Percentiles rank a stretch among this genome's conserved stretches.
phyloP scores from a whole-genome alignment of 306 rosid species.

The Fragaria iinumae region DNA sequence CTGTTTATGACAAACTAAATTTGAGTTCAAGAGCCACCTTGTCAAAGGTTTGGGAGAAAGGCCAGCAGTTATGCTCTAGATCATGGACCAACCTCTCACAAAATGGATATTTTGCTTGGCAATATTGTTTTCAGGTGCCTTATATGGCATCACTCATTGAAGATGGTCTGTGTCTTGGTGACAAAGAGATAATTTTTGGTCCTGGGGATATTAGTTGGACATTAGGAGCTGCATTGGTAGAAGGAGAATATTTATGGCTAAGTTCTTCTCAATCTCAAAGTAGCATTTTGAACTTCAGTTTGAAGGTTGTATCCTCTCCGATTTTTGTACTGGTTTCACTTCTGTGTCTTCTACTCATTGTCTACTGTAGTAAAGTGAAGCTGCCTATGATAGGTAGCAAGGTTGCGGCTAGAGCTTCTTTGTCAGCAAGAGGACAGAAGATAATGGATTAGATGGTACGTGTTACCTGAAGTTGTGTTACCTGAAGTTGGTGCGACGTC shows the following conservation, averaged over 20 bases:
- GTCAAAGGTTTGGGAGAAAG: constrained; percentile 64
- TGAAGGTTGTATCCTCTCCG: constrained; percentile 47
- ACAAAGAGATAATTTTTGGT: constrained; percentile 65
- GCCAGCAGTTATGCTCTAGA: constrained; percentile 63
- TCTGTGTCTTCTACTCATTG: constrained; percentile 52
- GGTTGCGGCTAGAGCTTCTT: constrained; percentile 36
- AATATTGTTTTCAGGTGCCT: constrained; percentile 72
- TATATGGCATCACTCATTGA: constrained; percentile 82
- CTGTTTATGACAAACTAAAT: constrained; percentile 61
- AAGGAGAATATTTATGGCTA: constrained; percentile 49
- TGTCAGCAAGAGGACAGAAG: constrained; percentile 30
- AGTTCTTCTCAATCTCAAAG: constrained; percentile 29
- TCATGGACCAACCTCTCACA: constrained; percentile 52
- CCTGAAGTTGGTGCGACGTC: background rate
- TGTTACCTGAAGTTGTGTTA: background rate
- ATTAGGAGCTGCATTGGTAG: constrained; percentile 77
- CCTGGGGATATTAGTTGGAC: constrained; percentile 92
- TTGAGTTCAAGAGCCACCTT: constrained; percentile 61
- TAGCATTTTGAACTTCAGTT: constrained; percentile 33
- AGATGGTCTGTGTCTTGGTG: constrained; percentile 60
- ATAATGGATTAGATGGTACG: background rate
- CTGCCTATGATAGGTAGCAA: constrained; percentile 67
- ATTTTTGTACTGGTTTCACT: constrained; percentile 57
- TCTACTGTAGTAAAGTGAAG: constrained; percentile 60
- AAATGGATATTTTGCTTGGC: constrained; percentile 43